Percentiles rank a stretch among this genome's conserved stretches.
Conservation (phyloP, 2,329 filamentous ascomycete genomes). For the Pyrenophora seminiperda region DNA sequence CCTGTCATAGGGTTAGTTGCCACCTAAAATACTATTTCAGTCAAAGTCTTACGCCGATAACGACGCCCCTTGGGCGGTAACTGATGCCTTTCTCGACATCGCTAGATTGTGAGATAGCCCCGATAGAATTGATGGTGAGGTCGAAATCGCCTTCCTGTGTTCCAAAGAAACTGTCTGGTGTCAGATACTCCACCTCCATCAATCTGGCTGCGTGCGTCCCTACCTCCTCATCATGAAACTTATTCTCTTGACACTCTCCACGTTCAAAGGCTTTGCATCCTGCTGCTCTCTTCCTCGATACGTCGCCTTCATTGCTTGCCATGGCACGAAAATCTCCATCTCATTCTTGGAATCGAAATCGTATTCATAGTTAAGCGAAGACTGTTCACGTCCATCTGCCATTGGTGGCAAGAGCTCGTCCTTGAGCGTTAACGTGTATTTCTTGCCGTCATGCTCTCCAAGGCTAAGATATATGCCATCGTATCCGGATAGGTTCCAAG, state of each 20-base stretch:
- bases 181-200: constrained; percentile 19
- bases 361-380: constrained; percentile 73
- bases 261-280: constrained; percentile 65
- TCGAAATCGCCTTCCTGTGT: constrained; percentile 71
- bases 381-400: constrained; percentile 71
- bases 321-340: constrained; percentile 61
- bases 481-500: constrained; percentile 68
- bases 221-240: constrained; percentile 84
- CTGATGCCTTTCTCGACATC: constrained; percentile 36
- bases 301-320: constrained; percentile 70
- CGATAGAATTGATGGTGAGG: constrained; percentile 61
- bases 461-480: constrained; percentile 65
- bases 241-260: constrained; percentile 66
- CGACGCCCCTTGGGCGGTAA: background rate
- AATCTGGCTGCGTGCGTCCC: background rate
- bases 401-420: constrained; percentile 65
- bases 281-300: constrained; percentile 71
- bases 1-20: constrained; percentile 18
- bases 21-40: background rate
- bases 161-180: constrained; percentile 69
- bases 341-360: constrained; percentile 27
- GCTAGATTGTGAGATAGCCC: constrained; percentile 47
- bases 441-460: constrained; percentile 63
- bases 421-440: constrained; percentile 77
- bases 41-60: constrained; percentile 15